Conservation (phyloP, 768 basidiomycete species). For the Dictyophora rubrovolvata region DNA sequence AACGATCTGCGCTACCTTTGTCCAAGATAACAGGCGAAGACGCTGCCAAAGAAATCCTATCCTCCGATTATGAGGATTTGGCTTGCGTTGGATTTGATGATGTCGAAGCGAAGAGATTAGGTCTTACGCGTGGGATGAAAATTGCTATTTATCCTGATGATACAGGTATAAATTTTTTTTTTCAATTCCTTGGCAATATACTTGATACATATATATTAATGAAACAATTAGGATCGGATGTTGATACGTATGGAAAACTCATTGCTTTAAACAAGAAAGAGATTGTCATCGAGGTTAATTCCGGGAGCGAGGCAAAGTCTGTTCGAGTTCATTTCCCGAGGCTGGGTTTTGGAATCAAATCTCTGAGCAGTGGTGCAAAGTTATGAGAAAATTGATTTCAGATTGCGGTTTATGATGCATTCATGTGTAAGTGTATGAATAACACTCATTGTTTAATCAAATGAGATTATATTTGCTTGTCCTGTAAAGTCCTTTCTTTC, state of each 20-base stretch:
- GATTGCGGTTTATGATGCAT: too few relatives aligned
- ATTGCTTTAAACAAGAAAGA: conserved; percentile 40
- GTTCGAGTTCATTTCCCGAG: conserved; percentile 48
- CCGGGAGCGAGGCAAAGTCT: conserved; percentile 19
- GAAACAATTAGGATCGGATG: conserved; percentile 21
- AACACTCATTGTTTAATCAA: too few relatives aligned
- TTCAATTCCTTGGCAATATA: background rate
- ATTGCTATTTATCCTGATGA: conserved; percentile 40
- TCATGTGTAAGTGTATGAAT: too few relatives aligned
- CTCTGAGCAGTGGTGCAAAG: background rate
- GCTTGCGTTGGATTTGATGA: conserved; percentile 34
- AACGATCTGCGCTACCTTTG: conserved; percentile 19
- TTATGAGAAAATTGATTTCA: too few relatives aligned
- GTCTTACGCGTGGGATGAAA: conserved; percentile 26
- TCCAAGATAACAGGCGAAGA: conserved; percentile 27
- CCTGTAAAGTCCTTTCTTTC: too few relatives aligned
- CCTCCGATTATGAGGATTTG: conserved; percentile 28
- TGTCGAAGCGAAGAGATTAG: conserved; percentile 33
- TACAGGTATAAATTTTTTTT: conserved; percentile 27
- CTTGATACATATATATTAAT: background rate
- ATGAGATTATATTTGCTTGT: background rate
- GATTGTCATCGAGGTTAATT: conserved; percentile 37
- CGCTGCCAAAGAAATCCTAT: conserved; percentile 33
- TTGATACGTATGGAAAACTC: conserved; percentile 39
- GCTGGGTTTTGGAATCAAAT: conserved; percentile 9